These are phyloP conservation scores for Phytophthora pini DNA, from an alignment of 352 stramenopile species.

Conservation along the genomic window DNA sequence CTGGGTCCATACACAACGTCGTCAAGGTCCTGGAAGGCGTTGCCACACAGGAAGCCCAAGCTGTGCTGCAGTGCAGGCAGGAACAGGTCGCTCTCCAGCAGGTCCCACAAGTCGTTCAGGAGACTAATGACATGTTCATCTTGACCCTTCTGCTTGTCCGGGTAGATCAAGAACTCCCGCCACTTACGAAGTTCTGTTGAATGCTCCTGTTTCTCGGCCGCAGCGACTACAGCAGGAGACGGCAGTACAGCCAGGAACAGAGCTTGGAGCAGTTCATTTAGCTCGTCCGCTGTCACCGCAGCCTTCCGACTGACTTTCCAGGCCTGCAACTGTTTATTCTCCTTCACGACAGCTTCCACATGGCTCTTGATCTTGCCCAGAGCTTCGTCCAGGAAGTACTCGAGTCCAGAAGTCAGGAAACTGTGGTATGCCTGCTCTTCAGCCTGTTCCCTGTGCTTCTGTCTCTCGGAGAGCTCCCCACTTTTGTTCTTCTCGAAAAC, in stretches of 20 bases:
- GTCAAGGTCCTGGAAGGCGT: slow-evolving; percentile 84
- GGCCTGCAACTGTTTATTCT: slow-evolving; percentile 62
- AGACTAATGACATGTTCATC: slow-evolving; percentile 80
- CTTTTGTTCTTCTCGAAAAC: slow-evolving; percentile 70
- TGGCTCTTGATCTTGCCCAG: slow-evolving; percentile 64
- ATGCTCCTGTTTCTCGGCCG: slow-evolving; percentile 38
- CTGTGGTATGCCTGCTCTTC: slow-evolving; percentile 63
- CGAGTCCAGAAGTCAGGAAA: slow-evolving; percentile 77
- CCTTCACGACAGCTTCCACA: slow-evolving; percentile 59
- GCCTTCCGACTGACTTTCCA: slow-evolving; percentile 82
- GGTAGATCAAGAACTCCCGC: slow-evolving; percentile 78
- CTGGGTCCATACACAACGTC: slow-evolving; percentile 70
- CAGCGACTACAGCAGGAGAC: slow-evolving; percentile 27
- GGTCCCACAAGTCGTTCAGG: slow-evolving; percentile 84
- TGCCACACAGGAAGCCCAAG: slow-evolving; percentile 76
- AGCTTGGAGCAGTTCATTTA: slow-evolving; percentile 76
- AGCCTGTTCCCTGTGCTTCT: slow-evolving; percentile 36
- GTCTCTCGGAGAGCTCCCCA: slow-evolving; percentile 8
- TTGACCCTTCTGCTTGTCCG: slow-evolving; percentile 71
- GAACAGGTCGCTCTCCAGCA: slow-evolving; percentile 83
- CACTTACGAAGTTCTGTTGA: slow-evolving; percentile 48
- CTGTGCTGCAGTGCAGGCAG: slow-evolving; percentile 73
- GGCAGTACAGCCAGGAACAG: slow-evolving; percentile 70
- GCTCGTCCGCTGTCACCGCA: slow-evolving; percentile 68
- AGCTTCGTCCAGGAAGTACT: slow-evolving; percentile 82